Conservation (phyloP, 139 green algal species). For the Chlorella sp. region DNA sequence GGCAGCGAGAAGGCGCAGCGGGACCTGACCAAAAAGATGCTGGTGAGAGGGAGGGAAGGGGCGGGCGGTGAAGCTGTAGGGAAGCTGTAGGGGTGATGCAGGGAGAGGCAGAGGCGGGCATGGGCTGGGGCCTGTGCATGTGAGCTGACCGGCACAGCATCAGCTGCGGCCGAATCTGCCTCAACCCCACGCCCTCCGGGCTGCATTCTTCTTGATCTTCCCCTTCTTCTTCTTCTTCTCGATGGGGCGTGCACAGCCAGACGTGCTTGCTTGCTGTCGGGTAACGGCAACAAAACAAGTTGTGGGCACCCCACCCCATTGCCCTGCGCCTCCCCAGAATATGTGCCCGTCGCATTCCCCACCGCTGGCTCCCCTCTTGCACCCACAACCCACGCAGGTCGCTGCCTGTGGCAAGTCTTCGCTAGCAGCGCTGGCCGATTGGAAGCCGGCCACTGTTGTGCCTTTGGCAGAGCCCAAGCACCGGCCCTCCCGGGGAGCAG, state of each 20-base stretch:
- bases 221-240: too few species aligned
- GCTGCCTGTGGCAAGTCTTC: constrained; percentile 48
- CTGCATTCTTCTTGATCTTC: too few species aligned
- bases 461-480: constrained; percentile 51
- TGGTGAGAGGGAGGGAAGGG: constrained; percentile 26
- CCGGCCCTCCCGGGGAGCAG: neutral
- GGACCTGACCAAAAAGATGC: constrained; percentile 68
- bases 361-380: neutral
- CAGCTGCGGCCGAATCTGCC: too few species aligned
- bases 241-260: neutral
- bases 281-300: too few species aligned
- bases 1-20: constrained; percentile 79
- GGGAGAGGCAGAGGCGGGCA: neutral
- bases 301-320: too few species aligned
- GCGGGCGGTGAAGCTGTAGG: neutral
- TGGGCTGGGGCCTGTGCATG: too few species aligned
- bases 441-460: constrained; percentile 52
- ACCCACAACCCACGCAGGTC: constrained; percentile 15
- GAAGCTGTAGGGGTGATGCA: too few species aligned
- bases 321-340: too few species aligned
- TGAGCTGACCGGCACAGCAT: too few species aligned
- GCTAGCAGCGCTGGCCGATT: constrained; percentile 54
- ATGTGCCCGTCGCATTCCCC: neutral
- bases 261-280: too few species aligned
- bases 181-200: too few species aligned